Evolutionary conservation across 768 basidiomycete genomes (phyloP).

Genomic region (Tulasnella sp.): DNA sequence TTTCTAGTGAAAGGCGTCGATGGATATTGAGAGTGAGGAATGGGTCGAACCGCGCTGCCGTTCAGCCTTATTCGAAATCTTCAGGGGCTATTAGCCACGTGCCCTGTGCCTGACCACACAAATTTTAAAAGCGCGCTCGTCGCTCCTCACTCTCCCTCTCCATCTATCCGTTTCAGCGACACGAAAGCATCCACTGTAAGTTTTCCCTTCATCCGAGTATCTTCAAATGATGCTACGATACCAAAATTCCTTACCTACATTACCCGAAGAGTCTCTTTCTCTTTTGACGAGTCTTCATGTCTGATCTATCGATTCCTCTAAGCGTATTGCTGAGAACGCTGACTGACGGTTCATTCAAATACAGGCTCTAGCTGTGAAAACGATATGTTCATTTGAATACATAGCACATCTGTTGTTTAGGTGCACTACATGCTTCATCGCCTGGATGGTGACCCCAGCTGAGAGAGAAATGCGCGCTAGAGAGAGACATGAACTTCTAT

Average conservation of each 20-base stretch:
- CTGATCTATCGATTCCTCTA: not conserved
- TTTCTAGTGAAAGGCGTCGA: not conserved
- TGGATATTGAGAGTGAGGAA: not conserved
- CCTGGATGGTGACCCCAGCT: not conserved
- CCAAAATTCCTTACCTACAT: conserved; percentile 65
- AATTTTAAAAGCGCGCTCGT: not conserved
- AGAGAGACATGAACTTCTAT: conserved; percentile 81
- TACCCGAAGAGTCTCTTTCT: conserved; percentile 42
- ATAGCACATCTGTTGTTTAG: not conserved
- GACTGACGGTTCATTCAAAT: not conserved
- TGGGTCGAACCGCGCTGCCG: not conserved
- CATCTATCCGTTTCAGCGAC: not conserved
- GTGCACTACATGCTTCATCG: not conserved
- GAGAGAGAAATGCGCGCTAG: not conserved
- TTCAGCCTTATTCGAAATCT: not conserved
- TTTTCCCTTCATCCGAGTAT: not conserved
- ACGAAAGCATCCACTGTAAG: not conserved
- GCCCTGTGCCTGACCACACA: not conserved
- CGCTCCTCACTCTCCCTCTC: not conserved
- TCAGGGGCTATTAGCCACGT: not conserved
- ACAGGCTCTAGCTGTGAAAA: not conserved
- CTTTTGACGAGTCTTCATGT: not conserved
- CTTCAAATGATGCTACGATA: not conserved
- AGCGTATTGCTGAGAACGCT: not conserved
- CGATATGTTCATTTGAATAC: not conserved